Percentiles rank a stretch among this genome's conserved stretches.
phyloP scores from a whole-genome alignment of 345 rosid species.

The Brassica napus region Da-Ae NC_063439.1:22136001-22136500 shows the following conservation, averaged over 20 bases:
- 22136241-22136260: conserved; percentile 21
- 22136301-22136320: conserved; percentile 8
- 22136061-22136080: conserved; percentile 4
- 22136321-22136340: conserved; percentile 25
- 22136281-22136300: conserved; percentile 11
- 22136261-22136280: conserved; percentile 5
- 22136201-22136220: conserved; percentile 45
- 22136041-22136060: not conserved
- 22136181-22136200: conserved; percentile 67
- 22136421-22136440: conserved; percentile 2
- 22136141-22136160: conserved; percentile 12
- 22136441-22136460: not conserved
- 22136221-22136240: conserved; percentile 47
- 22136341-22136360: conserved; percentile 24
- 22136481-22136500: conserved; percentile 7
- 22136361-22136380: not conserved
- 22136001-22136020: conserved; percentile 70
- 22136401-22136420: not conserved
- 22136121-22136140: conserved; percentile 12
- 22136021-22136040: conserved; percentile 58
- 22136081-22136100: not conserved
- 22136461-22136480: not conserved
- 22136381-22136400: conserved; percentile 32
- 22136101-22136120: conserved; percentile 29
- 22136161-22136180: conserved; percentile 31